Conservation (phyloP, 495 filamentous ascomycete species). For the Neurospora sp. region DNA sequence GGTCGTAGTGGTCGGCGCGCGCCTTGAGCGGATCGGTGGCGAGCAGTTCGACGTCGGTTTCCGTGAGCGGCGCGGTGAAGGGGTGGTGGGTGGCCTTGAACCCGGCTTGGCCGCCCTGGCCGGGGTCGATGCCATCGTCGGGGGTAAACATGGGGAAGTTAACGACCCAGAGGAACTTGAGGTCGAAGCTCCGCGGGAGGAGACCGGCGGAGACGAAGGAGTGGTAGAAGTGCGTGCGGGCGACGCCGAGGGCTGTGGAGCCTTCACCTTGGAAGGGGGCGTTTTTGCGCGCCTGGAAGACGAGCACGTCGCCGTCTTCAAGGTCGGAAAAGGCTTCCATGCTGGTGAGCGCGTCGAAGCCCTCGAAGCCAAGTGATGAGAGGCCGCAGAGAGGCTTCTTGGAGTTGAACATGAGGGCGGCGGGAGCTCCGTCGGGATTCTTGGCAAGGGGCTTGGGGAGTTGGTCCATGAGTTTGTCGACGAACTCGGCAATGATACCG, state of each 20-base stretch:
- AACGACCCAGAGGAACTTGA: slow-evolving; percentile 71
- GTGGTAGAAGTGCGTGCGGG: slow-evolving; percentile 62
- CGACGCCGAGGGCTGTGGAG: slow-evolving; percentile 69
- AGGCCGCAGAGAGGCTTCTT: slow-evolving; percentile 63
- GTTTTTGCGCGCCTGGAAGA: slow-evolving; percentile 67
- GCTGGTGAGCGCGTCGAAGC: slow-evolving; percentile 39
- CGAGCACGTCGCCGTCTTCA: slow-evolving; percentile 60
- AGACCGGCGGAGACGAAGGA: slow-evolving; percentile 50
- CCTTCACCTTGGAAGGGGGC: slow-evolving; percentile 48
- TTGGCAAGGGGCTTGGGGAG: slow-evolving; percentile 49
- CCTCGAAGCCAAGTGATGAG: slow-evolving; percentile 64
- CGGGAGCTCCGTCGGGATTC: slow-evolving; percentile 63
- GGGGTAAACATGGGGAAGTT: slow-evolving; percentile 90
- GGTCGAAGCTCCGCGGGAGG: slow-evolving; percentile 42
- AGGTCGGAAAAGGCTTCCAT: slow-evolving; percentile 12
- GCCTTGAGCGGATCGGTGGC: slow-evolving; percentile 60
- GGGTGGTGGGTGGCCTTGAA: slow-evolving; percentile 89
- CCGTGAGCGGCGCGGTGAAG: slow-evolving; percentile 76
- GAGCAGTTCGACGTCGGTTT: slow-evolving; percentile 65
- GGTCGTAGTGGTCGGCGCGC: slow-evolving; percentile 79
- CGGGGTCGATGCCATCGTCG: slow-evolving; percentile 55
- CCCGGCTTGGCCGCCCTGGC: slow-evolving; percentile 71
- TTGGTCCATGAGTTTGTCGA: slow-evolving; percentile 56
- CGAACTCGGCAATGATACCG: slow-evolving; percentile 35
- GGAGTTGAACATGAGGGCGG: slow-evolving; percentile 62